These are phyloP conservation scores for Pseudofabraea citricarpa DNA, from an alignment of 2,329 filamentous ascomycete species.

Conservation along the genomic window DNA sequence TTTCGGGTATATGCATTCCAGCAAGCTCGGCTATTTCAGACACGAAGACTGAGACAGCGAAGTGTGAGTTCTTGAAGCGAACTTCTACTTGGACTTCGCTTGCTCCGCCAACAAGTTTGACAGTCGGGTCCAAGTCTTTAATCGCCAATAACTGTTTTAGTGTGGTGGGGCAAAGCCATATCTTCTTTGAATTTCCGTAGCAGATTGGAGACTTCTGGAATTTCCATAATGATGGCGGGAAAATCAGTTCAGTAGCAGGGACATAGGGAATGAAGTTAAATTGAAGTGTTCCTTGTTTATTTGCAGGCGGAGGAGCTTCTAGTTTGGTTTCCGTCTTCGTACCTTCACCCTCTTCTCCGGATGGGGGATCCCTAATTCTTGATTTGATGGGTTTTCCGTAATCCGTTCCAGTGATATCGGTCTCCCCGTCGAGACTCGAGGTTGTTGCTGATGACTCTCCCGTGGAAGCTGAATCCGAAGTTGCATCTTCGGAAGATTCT, in stretches of 20 bases:
- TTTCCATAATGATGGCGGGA: slow-evolving; percentile 77
- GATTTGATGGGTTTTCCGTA: slow-evolving; percentile 20
- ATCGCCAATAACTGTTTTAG: slow-evolving; percentile 83
- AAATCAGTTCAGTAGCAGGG: slow-evolving; percentile 87
- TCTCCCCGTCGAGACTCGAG: slow-evolving; percentile 8
- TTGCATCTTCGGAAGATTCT: slow-evolving; percentile 1
- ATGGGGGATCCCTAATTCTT: slow-evolving; percentile 5
- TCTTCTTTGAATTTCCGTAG: slow-evolving; percentile 89
- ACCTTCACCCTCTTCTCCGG: slow-evolving; percentile 7
- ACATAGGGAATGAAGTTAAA: slow-evolving; percentile 76
- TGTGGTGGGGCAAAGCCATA: slow-evolving; percentile 84
- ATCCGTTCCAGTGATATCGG: slow-evolving; percentile 7
- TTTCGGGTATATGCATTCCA: slow-evolving; percentile 71
- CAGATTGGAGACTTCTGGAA: slow-evolving; percentile 75
- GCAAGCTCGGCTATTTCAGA: slow-evolving; percentile 85
- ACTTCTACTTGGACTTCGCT: slow-evolving; percentile 96
- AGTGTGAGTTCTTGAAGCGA: slow-evolving; percentile 91
- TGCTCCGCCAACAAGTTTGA: slow-evolving; percentile 90
- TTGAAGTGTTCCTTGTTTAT: slow-evolving; percentile 8
- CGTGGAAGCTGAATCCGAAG: slow-evolving; percentile 4
- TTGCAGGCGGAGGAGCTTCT: slow-evolving; percentile 10
- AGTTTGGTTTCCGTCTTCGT: slow-evolving; percentile 11
- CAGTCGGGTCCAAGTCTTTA: slow-evolving; percentile 74
- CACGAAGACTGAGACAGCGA: slow-evolving; percentile 82
- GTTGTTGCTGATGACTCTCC: slow-evolving; percentile 12